Percentiles rank a stretch among this genome's conserved stretches.
These are phyloP conservation scores for Citrus australasica DNA, from an alignment of 345 rosid species.

Conservation along the genomic window DNA sequence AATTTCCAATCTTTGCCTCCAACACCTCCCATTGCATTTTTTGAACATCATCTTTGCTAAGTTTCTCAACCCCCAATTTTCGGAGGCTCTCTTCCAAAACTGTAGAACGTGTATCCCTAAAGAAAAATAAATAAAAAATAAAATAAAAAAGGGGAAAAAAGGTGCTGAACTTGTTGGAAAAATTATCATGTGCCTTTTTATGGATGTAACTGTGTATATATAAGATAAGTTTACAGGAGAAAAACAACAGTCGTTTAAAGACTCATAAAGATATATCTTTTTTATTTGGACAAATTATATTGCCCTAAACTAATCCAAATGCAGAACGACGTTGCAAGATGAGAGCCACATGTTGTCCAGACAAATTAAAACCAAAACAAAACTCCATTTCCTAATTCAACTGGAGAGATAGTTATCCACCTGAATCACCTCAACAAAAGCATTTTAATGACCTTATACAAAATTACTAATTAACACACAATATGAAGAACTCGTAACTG, in stretches of 20 bases:
- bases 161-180: conserved; percentile 3
- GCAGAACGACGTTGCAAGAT: neutral
- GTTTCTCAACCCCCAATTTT: conserved; percentile 93
- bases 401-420: neutral
- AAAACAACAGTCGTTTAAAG: neutral
- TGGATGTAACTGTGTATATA: neutral
- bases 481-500: neutral
- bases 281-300: neutral
- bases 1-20: conserved; percentile 95
- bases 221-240: neutral
- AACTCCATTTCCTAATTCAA: neutral
- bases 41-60: conserved; percentile 96
- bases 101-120: conserved; percentile 80
- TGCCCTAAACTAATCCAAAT: neutral
- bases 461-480: neutral
- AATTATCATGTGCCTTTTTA: neutral
- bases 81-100: conserved; percentile 84
- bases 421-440: neutral
- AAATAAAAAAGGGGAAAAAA: neutral
- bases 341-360: neutral
- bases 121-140: neutral
- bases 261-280: neutral
- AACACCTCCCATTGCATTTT: conserved; percentile 98
- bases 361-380: neutral
- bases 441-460: neutral